Base-by-base conservation (phyloP, 352 stramenopile species). In the Blastocystis sp. region DNA sequence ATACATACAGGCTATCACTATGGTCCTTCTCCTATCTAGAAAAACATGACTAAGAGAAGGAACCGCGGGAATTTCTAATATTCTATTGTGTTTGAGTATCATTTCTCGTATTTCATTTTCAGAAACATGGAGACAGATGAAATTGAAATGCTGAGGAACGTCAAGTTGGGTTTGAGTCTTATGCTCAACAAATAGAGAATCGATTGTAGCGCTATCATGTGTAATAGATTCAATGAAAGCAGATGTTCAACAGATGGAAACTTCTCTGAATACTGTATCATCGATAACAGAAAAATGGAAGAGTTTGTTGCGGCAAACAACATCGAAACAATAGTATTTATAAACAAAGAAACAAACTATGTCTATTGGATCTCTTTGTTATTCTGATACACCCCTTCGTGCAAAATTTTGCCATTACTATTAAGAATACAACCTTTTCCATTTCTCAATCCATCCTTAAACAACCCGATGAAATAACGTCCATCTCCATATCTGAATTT, bases 181-280 rank as follows among this genome's bases (percentile, higher is more conserved):
- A 21, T 24, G 51, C 11, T 77, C 3, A 35, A 24, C 6, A 77
- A 24, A 21, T 83, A 83, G 71, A 63, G 66, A 83, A 32, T 65
- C 49, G 1, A 49, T 83, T 19, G 27, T 83, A 14, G 27, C 71
- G 2, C 6, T 83, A 11, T 52, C 51, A 6, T 66, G 19, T 29
- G 71, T 83, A 5, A 24, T 83, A n/a, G 51, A 83, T n/a, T 83
- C 71, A 19, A 63, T 83, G 21, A 59, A 83, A 35, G 49, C 54
- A 12, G 71, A 83, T 37, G 29, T 83, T 59, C 32, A n/a, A 16
- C 11, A 43, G 3, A 83, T 83, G 71, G 42, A 83, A 27, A 16
- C 24, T n/a, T 61, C 21, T 46, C 49, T 83, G 49, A 42, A 83
- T 6, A 51, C 19, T 4, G 52, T 83, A 0, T 24, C 32, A 7